Evolutionary conservation across 164 flowering plant species (phyloP).

Genomic region (Annona squamosa): DNA sequence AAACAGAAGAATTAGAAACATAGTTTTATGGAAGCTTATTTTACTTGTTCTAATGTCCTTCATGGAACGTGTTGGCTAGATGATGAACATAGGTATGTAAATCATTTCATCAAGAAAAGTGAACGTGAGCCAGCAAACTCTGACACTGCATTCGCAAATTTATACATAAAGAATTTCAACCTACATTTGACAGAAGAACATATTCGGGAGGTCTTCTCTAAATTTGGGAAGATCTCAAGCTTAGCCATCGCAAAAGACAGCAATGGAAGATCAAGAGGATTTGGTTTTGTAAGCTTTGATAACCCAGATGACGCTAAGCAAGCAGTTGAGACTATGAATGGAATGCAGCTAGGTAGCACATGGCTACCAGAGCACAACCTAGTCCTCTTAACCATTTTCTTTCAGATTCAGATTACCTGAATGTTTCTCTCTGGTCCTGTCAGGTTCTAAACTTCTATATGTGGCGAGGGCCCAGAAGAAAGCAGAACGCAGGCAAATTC

Average conservation of each 20-base stretch:
- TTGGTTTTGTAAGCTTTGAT: constrained; percentile 88
- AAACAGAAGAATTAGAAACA: not conserved
- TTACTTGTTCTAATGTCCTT: not conserved
- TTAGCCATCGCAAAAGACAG: constrained; percentile 49
- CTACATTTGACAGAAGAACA: constrained; percentile 48
- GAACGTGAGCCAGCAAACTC: constrained; percentile 46
- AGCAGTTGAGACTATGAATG: constrained; percentile 70
- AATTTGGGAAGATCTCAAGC: constrained; percentile 64
- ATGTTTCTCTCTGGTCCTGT: not conserved
- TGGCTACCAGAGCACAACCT: not conserved
- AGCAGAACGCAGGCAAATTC: constrained; percentile 62
- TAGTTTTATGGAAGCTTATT: not conserved
- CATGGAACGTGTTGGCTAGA: not conserved
- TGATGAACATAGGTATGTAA: constrained; percentile 48
- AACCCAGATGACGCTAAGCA: constrained; percentile 59
- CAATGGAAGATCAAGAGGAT: constrained; percentile 63
- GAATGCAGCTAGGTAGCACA: constrained; percentile 53
- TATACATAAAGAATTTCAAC: constrained; percentile 80
- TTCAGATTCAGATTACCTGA: not conserved
- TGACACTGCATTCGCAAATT: constrained; percentile 60
- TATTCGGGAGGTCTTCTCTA: constrained; percentile 52
- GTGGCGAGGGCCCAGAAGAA: constrained; percentile 89
- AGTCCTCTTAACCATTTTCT: not conserved
- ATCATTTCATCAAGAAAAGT: constrained; percentile 48
- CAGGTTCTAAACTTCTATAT: constrained; percentile 70